A percentile compares a stretch with the other conserved stretches of the same genome.
These are phyloP conservation scores for Candida boidinii DNA, from an alignment of 805 yeast species.

Conservation along the genomic window DNA sequence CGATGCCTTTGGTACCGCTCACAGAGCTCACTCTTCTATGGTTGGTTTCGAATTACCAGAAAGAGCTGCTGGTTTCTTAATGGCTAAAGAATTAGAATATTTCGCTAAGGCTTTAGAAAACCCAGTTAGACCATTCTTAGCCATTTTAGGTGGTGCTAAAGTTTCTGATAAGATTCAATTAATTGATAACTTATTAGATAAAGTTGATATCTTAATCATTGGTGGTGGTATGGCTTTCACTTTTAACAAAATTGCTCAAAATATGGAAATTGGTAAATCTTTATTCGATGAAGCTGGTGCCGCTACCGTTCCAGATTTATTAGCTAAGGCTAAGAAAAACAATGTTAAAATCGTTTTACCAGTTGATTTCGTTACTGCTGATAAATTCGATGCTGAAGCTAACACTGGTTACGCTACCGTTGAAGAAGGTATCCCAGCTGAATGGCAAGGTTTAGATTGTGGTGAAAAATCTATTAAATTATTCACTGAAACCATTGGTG, in stretches of 20 bases:
- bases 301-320: conserved; percentile 83
- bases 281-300: conserved; percentile 92
- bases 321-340: conserved; percentile 95
- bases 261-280: conserved; percentile 84
- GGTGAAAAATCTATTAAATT: conserved; percentile 85
- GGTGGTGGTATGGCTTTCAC: conserved; percentile 99
- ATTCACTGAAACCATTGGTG: conserved; percentile 74
- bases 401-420: conserved; percentile 76
- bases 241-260: conserved; percentile 87
- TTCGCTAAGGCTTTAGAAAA: conserved; percentile 97
- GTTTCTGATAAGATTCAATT: conserved; percentile 98
- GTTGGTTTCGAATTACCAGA: conserved; percentile 94
- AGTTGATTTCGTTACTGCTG: conserved; percentile 93
- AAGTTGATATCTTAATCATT: conserved; percentile 87
- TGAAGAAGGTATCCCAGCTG: conserved; percentile 88
- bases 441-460: conserved; percentile 92
- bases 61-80: conserved; percentile 97
- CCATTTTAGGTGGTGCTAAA: conserved; percentile 99
- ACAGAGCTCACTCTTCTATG: conserved; percentile 99
- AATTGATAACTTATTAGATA: conserved; percentile 93
- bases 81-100: conserved; percentile 95
- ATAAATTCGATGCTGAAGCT: conserved; percentile 89
- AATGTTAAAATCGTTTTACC: conserved; percentile 91
- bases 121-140: conserved; percentile 97
- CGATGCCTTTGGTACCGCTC: conserved; percentile 99